These are phyloP conservation scores for Aphanomyces euteiches DNA, from an alignment of 352 stramenopile species.

Conservation along the genomic window DNA sequence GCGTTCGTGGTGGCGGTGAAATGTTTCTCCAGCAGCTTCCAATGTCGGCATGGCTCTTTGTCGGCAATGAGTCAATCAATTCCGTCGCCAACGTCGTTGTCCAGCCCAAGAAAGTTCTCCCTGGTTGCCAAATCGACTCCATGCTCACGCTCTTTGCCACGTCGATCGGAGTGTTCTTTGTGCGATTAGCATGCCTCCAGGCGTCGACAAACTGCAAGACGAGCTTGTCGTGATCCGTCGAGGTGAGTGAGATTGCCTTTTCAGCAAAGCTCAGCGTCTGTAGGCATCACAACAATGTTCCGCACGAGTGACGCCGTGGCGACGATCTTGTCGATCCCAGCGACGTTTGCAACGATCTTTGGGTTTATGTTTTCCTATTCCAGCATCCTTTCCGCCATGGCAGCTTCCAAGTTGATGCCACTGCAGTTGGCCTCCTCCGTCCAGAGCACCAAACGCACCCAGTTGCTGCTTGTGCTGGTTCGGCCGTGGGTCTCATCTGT, in stretches of 20 bases:
- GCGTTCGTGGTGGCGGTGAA: background rate
- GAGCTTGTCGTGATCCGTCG: slow-evolving; percentile 33
- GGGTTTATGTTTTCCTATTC: slow-evolving; percentile 58
- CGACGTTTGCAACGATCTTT: slow-evolving; percentile 50
- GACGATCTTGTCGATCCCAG: slow-evolving; percentile 44
- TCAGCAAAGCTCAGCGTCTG: too few species aligned
- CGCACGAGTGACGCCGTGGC: slow-evolving; percentile 27
- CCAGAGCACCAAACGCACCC: background rate
- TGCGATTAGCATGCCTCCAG: slow-evolving; percentile 38
- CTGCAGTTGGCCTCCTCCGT: slow-evolving; percentile 30
- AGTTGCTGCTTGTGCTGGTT: slow-evolving; percentile 10
- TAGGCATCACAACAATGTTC: slow-evolving; percentile 40
- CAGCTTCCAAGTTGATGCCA: slow-evolving; percentile 42
- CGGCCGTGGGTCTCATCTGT: slow-evolving; percentile 11
- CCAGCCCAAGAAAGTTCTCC: slow-evolving; percentile 25
- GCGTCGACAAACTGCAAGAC: slow-evolving; percentile 28
- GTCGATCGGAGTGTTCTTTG: slow-evolving; percentile 39
- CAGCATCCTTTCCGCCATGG: slow-evolving; percentile 51
- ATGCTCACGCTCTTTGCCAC: slow-evolving; percentile 43
- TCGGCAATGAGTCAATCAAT: slow-evolving; percentile 43
- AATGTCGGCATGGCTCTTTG: slow-evolving; percentile 46
- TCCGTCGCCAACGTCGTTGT: slow-evolving; percentile 32
- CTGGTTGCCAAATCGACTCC: slow-evolving; percentile 17
- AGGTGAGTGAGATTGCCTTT: background rate
- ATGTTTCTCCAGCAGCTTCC: slow-evolving; percentile 41